phyloP scores from a whole-genome alignment of 2,329 filamentous ascomycete genomes.

The Cadophora malorum region DNA sequence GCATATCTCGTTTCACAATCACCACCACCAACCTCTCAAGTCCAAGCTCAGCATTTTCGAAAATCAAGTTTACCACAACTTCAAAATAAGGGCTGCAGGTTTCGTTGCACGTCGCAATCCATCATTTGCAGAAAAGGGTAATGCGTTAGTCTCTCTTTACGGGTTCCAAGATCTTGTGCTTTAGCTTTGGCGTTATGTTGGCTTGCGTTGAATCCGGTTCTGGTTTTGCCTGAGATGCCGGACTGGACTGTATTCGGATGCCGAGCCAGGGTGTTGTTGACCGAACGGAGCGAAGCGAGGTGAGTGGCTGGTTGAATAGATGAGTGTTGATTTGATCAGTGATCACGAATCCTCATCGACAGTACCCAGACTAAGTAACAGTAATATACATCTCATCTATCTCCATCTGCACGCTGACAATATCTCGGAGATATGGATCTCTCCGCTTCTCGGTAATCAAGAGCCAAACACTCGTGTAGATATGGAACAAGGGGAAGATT shows the following conservation, averaged over 20 bases:
- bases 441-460: no score
- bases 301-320: background rate
- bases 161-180: background rate
- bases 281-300: background rate
- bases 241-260: background rate
- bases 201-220: background rate
- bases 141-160: background rate
- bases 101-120: conserved; percentile 20
- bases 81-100: background rate
- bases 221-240: background rate
- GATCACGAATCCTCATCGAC: background rate
- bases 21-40: no score
- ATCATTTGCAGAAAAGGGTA: conserved; percentile 14
- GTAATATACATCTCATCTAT: no score
- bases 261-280: background rate
- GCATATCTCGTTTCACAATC: conserved; percentile 1
- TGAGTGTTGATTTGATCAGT: background rate
- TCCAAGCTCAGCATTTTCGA: background rate
- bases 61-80: background rate
- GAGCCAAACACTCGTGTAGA: no score
- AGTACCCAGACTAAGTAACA: no score
- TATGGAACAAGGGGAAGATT: no score
- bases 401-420: no score
- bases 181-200: background rate
- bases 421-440: no score